A percentile compares a stretch with the other conserved stretches of the same genome.
Conservation (phyloP, 2,329 filamentous ascomycete genomes). For the Xylariaceae sp. region DNA sequence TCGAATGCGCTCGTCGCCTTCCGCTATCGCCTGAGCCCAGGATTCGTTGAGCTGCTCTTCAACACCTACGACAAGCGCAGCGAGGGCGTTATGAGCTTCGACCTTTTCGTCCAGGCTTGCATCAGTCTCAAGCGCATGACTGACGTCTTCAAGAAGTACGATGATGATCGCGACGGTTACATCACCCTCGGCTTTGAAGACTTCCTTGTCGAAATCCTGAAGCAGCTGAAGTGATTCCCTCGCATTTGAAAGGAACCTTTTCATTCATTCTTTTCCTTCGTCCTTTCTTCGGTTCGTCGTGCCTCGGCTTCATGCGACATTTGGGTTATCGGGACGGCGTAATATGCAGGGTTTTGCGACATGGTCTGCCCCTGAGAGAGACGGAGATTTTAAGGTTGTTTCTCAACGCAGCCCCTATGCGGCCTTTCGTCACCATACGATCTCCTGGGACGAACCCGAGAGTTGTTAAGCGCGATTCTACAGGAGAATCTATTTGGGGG, state of each 20-base stretch:
- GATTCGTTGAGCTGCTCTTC: slow-evolving; percentile 82
- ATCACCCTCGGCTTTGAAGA: slow-evolving; percentile 79
- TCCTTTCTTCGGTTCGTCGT: neutral
- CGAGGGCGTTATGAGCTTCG: slow-evolving; percentile 76
- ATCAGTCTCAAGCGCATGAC: slow-evolving; percentile 98
- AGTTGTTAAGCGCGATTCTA: neutral
- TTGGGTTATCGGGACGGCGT: too few relatives aligned
- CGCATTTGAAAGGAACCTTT: neutral
- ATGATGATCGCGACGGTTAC: slow-evolving; percentile 92
- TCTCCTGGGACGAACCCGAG: neutral
- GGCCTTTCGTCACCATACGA: too few relatives aligned
- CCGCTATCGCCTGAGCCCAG: slow-evolving; percentile 79
- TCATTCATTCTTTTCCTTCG: neutral
- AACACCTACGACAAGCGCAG: slow-evolving; percentile 77
- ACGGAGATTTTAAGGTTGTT: too few relatives aligned
- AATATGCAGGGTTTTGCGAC: too few relatives aligned
- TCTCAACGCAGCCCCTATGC: too few relatives aligned
- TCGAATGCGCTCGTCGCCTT: slow-evolving; percentile 86
- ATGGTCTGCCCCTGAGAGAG: too few relatives aligned
- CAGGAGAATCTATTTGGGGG: too few relatives aligned
- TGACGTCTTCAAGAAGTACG: slow-evolving; percentile 98
- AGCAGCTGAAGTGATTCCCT: slow-evolving; percentile 48
- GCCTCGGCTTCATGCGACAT: too few relatives aligned
- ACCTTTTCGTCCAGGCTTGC: slow-evolving; percentile 95
- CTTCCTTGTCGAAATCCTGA: slow-evolving; percentile 65